Evolutionary conservation across 1,284 basidiomycete genomes (phyloP), one percentile per base, ranked within the genome.

Genomic region (Waitea zeae): DNA sequence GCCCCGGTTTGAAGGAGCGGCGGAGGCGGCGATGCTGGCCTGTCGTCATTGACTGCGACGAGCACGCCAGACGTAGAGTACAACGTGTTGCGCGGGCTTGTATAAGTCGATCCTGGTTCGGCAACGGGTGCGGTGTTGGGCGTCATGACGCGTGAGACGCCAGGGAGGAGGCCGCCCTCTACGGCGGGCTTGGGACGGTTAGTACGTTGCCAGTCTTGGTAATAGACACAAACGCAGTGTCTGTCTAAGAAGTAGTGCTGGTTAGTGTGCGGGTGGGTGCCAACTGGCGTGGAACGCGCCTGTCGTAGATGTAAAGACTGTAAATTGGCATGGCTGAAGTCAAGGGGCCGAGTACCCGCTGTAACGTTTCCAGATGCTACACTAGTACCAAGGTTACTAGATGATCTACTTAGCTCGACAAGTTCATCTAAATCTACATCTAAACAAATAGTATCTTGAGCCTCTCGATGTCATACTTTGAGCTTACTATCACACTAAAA

Each of bases 151-250:
- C 72, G 62, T 40, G 73, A 78, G 35, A 92, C 81, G 18, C 74
- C 84, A 7, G 76, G 72, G 30, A 82, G 64, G 37, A 84, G 67
- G 34, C 69, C 71, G 17, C 79, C 73, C 46, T 76, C 67, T 11
- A 65, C 62, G 3, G 83, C 79, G 28, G 68, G 66, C 48, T 74
- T 77, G 18, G 79, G 71, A 20, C 75, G 67, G 37, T 68, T 71
- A 0, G 79, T 75, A 34, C 88, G 73, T 47, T 89, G 81, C 84
- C 86, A 90, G 53, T 90, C 86, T 46, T 92, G 88, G 54, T 92
- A 93, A 58, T 89, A 93, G 33, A 93, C 69, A 50, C 86, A 89
- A 31, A 68, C 69, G 51, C 89, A 93, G 50, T 92, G 87, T 49
- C 88, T 93, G 49, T 3, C 4, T 20, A 19, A 29, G 9, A 18